Evolutionary conservation across 2,329 filamentous ascomycete species (phyloP), one percentile per base, ranked within the genome.

Genomic region (Corynespora cassiicola): DNA sequence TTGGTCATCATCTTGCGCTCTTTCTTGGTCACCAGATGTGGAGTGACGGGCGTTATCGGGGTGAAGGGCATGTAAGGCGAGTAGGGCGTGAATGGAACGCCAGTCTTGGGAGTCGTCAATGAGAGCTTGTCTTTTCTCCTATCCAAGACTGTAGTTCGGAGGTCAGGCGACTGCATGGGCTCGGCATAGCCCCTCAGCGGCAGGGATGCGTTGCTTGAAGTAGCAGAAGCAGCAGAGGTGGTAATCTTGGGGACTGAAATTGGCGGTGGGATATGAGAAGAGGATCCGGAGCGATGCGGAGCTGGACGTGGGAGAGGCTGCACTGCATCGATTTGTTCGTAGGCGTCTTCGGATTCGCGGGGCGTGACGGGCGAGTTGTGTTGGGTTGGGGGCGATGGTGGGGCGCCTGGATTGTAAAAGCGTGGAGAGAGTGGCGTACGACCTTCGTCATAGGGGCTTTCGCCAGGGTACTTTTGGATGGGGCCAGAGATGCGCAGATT

Each of bases 31-130:
- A 88, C 82, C 30, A 92, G 70, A 14, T 81, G 82, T n/a, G 88
- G 87, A 19, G 88, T 90, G 31, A 91, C 81, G 1, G 88, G 88
- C 33, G 90, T 78, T 31, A 88, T 75, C 1, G 87, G 86, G 6
- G 85, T 87, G 61, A 85, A 88, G 1, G 88, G 88, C 73, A 91
- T 88, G 54, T 91, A 92, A 0, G 88, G 86, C 38, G 81, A 83
- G 66, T 91, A 91, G 2, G 87, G 87, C 15, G 86, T 87, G 3
- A 82, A 86, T 29, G 78, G 79, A 16, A 81, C 73, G 1, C 78
- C 80, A 0, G 75, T 77, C 14, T 69, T 67, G 1, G 84, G 82
- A 3, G 80, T 81, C 20, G 51, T 56, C 23, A 63, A 26, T 4
- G 42, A 33, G 1, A 70, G 48, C 32, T 59, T 55, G 9, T 66